Conservation (phyloP, 495 filamentous ascomycete species). For the Penicilliopsis zonata region DNA sequence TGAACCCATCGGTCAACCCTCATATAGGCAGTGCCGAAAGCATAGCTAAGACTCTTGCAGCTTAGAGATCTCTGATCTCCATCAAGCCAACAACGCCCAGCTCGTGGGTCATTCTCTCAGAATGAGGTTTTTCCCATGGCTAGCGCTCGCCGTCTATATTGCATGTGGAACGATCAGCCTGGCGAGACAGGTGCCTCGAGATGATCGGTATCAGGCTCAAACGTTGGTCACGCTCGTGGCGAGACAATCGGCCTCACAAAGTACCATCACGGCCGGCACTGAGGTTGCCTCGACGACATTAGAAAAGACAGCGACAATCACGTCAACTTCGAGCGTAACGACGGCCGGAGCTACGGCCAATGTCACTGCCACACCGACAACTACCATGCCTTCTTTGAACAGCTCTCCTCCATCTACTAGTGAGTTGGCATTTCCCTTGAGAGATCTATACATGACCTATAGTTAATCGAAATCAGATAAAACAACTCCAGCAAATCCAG, state of each 20-base stretch:
- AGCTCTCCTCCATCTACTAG: constrained; percentile 7
- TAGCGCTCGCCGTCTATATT: constrained; percentile 6
- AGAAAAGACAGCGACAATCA: constrained; percentile 9
- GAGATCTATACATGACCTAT: constrained; percentile 3
- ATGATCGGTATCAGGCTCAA: constrained; percentile 4
- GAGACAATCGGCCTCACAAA: constrained; percentile 5
- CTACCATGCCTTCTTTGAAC: constrained; percentile 8
- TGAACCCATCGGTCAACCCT: no score
- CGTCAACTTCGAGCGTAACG: constrained; percentile 6
- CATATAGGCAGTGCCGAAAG: no score
- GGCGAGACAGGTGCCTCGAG: constrained; percentile 7
- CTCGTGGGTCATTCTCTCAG: constrained; percentile 1
- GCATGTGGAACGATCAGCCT: constrained; percentile 6
- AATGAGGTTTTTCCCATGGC: constrained; percentile 6
- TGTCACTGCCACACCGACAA: constrained; percentile 6
- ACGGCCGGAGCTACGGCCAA: constrained; percentile 6
- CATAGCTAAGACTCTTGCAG: no score
- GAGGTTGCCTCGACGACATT: constrained; percentile 3
- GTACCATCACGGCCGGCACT: constrained; percentile 1
- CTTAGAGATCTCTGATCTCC: no score
- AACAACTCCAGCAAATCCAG: constrained; percentile 10
- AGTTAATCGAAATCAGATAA: constrained; percentile 4
- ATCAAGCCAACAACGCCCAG: no score
- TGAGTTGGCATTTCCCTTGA: constrained; percentile 10
- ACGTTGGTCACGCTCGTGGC: constrained; percentile 5